Evolutionary conservation across 805 yeast species (phyloP).

Genomic region (Candida silvatica): DNA sequence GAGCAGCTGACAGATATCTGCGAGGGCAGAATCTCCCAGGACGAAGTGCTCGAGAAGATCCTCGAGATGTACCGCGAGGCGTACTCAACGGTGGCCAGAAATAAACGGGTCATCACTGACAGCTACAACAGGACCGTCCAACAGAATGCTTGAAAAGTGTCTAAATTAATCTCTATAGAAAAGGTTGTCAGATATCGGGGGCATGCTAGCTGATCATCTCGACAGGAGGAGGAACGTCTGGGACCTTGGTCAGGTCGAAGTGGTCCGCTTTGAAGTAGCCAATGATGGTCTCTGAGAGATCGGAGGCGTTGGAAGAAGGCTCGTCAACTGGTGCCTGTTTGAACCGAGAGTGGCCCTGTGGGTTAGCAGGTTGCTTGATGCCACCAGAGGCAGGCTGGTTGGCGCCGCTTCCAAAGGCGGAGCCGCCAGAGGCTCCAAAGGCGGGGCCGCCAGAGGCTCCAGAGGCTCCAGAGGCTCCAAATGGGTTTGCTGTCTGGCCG

Average conservation of each 20-base stretch:
- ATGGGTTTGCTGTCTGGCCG: conserved; percentile 5
- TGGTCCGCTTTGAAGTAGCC: conserved; percentile 36
- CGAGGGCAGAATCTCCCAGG: conserved; percentile 46
- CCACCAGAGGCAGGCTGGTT: conserved; percentile 8
- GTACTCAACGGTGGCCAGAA: conserved; percentile 37
- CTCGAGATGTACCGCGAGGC: conserved; percentile 54
- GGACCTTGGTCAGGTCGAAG: conserved; percentile 57
- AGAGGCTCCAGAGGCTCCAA: conserved; percentile 2
- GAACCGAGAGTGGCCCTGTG: conserved; percentile 6
- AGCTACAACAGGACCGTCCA: conserved; percentile 21
- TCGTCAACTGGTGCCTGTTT: conserved; percentile 17
- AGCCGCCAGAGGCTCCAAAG: conserved; percentile 7
- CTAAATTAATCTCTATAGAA: background rate
- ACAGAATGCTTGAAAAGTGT: background rate
- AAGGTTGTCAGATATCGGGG: background rate
- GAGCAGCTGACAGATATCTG: conserved; percentile 57
- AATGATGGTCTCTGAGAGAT: conserved; percentile 33
- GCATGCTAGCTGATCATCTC: conserved; percentile 18
- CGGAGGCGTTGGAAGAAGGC: conserved; percentile 22
- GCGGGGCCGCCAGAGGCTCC: conserved; percentile 10
- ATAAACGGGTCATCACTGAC: conserved; percentile 28
- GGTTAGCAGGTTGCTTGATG: background rate
- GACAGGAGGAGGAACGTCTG: conserved; percentile 66
- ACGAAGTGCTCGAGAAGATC: conserved; percentile 46
- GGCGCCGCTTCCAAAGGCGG: conserved; percentile 6